phyloP scores from a whole-genome alignment of 352 stramenopile genomes.

The Hyaloperonospora arabidopsidis region DNA sequence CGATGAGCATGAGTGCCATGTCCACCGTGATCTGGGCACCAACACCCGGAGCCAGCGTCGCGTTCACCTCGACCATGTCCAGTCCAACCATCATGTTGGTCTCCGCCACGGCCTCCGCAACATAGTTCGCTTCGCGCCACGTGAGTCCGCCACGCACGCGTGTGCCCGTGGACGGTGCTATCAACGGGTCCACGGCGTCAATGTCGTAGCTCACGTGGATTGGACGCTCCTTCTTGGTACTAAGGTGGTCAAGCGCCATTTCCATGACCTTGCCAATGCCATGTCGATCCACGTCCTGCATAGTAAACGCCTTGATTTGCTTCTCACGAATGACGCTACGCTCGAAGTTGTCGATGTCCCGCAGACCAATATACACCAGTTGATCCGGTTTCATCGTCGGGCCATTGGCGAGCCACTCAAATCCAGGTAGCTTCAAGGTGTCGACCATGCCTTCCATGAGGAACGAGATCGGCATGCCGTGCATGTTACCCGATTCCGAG shows the following conservation, averaged over 20 bases:
- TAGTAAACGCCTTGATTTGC: constrained; percentile 92
- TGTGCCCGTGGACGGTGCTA: constrained; percentile 94
- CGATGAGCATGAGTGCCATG: constrained; percentile 89
- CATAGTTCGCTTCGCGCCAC: constrained; percentile 95
- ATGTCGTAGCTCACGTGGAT: constrained; percentile 98
- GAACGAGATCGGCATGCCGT: constrained; percentile 96
- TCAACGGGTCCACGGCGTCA: constrained; percentile 92
- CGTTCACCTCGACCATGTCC: constrained; percentile 96
- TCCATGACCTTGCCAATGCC: constrained; percentile 96
- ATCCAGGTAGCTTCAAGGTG: constrained; percentile 84
- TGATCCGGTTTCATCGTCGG: constrained; percentile 75
- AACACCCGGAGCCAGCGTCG: constrained; percentile 77
- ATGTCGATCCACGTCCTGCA: constrained; percentile 95
- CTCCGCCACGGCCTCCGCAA: constrained; percentile 88
- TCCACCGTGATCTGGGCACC: constrained; percentile 90
- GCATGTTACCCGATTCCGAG: constrained; percentile 93
- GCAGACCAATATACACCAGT: constrained; percentile 94
- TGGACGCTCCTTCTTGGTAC: constrained; percentile 77
- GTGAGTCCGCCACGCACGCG: constrained; percentile 91
- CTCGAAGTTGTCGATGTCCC: constrained; percentile 91
- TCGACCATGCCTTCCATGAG: constrained; percentile 89
- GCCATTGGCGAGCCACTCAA: constrained; percentile 88
- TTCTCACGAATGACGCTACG: constrained; percentile 86
- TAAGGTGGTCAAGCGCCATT: constrained; percentile 91
- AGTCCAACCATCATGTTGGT: constrained; percentile 85